These are phyloP conservation scores for Beauveria brongniartii DNA, from an alignment of 2,329 filamentous ascomycete genomes.

Conservation along the genomic window DNA sequence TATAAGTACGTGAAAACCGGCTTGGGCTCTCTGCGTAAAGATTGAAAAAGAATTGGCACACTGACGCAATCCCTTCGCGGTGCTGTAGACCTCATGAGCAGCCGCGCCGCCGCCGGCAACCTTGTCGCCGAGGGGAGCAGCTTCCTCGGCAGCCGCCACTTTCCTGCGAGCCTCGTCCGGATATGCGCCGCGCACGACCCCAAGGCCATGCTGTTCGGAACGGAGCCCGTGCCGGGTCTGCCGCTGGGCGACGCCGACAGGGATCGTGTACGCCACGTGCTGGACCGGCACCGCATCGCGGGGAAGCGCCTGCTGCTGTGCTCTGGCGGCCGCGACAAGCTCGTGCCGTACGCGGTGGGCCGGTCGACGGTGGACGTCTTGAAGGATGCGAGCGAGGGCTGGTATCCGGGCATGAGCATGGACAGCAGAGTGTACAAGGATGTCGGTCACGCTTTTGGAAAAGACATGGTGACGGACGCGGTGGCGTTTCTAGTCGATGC, in stretches of 20 bases:
- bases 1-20: constrained; percentile 40
- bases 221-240: constrained; percentile 26
- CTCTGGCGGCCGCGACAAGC: constrained; percentile 58
- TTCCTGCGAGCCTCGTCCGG: constrained; percentile 60
- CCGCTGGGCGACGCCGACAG: constrained; percentile 29
- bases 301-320: constrained; percentile 59
- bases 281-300: constrained; percentile 39
- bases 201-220: constrained; percentile 61
- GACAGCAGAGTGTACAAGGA: constrained; percentile 61
- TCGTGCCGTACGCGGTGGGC: constrained; percentile 60
- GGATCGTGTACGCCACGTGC: constrained; percentile 34
- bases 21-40: background rate
- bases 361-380: constrained; percentile 55
- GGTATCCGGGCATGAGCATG: constrained; percentile 38
- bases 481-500: constrained; percentile 52
- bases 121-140: constrained; percentile 44
- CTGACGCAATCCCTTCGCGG: too few species aligned
- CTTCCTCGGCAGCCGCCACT: constrained; percentile 72
- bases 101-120: constrained; percentile 64
- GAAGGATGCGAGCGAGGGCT: constrained; percentile 45
- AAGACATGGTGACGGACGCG: constrained; percentile 59
- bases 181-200: constrained; percentile 64
- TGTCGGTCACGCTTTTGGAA: constrained; percentile 61
- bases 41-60: too few species aligned
- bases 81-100: constrained; percentile 54